Base-by-base conservation (phyloP, 2,329 filamentous ascomycete genomes). In the Aspergillus terreus region DNA sequence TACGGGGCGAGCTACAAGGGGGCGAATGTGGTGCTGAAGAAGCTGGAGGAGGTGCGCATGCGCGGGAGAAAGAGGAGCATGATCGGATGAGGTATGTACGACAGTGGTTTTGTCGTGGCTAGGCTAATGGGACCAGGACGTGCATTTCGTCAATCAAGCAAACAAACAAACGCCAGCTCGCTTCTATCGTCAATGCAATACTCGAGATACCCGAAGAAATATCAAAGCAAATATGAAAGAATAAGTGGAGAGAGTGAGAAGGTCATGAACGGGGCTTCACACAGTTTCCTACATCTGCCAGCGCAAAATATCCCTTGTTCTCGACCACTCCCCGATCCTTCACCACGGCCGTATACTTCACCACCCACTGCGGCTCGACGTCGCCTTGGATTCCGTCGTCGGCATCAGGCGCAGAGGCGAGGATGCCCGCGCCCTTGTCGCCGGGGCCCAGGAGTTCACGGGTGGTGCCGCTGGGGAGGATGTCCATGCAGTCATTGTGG, bases 231-330 rank as follows among this genome's bases (percentile, higher is more conserved):
- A 25, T 33, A 19, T 19, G 23, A 25, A 43, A 15, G 14, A 33
- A 17, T 38, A 44, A 33, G 14, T 30, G 12, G 25, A 45, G 27
- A 25, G 14, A 42, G 49, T 41, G 23, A 50, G 49, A 43, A 41
- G 14, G 19, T 49, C 50, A 69, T 54, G 61, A 54, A 56, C 59
- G 57, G 23, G 60, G 57, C 46, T 64, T 60, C 47, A 74, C 68
- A 58, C 72, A 75, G 50, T 77, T 76, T 44, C 76, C 75, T 58
- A 94, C 71, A 66, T 90, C 86, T 3, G 92, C 92, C 17, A 85
- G 84, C 1, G 92, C 92, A 76, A 96, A 96, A 72, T 96, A 97
- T 6, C 94, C 94, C 77, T 97, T 99, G 68, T 94, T 96, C 78
- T 99, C 94, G 58, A 99, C 92, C 7, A 99, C 94, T 12, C 94